Evolutionary conservation across 148 eudicot genomes (phyloP), one percentile per base, ranked within the genome.

Genomic region (Limonium bicolor): DNA sequence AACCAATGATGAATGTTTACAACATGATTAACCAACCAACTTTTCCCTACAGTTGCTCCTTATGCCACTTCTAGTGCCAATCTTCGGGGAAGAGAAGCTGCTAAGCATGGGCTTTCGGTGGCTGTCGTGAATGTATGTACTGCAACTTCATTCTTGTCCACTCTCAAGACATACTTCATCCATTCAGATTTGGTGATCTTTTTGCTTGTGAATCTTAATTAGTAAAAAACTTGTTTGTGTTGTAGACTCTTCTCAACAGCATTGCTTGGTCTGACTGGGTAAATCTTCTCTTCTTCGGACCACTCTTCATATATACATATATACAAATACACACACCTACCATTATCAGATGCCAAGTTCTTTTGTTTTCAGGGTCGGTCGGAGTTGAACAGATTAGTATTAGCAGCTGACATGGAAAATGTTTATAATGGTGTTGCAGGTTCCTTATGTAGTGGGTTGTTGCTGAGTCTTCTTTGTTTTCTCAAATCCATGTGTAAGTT

Each of bases 31-130:
- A 32, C 6, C 6, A 32, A 5, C 14, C 36, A 32, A 32, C 13
- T 6, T 32, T 6, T 3, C 20, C 14, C 35, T 68, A 61, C 74
- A 87, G 96, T 67, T 87, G 53, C 43, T 78, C 53, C 47, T 86
- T 44, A 87, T 82, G 96, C 96, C 96, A 15, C 16, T 76, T 16
- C 48, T 87, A 59, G 66, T 71, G 54, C 84, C 88, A 2, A 44
- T 56, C 27, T 32, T 83, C 12, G 82, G 80, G 27, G 96, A 87
- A 36, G 67, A 70, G 40, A 76, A 60, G 54, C 62, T 87, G 64
- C 82, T 87, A 45, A 56, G 76, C 21, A 15, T 73, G 4, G 94
- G 94, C 10, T 71, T 87, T 31, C 35, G 38, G 67, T 72, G 50
- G 58, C 63, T 47, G 62, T 60, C 68, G 58, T 68, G 51, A 70